Percentiles rank a stretch among this genome's conserved stretches.
Conservation (phyloP, 2,329 filamentous ascomycete species). For the Pseudogymnoascus pannorum region DNA sequence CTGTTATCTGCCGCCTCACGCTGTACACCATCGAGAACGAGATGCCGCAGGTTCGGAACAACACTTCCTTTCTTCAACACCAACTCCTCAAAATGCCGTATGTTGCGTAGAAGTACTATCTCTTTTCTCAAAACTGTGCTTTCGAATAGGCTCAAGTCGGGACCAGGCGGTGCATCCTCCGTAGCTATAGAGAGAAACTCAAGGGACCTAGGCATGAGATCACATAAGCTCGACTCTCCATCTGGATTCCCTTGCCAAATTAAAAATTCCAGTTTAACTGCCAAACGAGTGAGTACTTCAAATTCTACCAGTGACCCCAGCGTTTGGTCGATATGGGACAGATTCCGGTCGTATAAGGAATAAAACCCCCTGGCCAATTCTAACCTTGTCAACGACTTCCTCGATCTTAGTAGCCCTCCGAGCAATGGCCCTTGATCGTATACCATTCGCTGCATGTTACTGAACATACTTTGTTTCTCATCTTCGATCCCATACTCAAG, state of each 20-base stretch:
- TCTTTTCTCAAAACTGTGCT: neutral
- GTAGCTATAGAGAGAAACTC: neutral
- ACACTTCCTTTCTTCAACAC: neutral
- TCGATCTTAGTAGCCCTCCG: neutral
- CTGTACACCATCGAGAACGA: neutral
- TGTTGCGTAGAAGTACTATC: neutral
- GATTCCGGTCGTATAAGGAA: neutral
- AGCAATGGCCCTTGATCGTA: neutral
- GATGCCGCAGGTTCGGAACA: neutral
- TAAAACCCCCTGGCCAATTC: neutral
- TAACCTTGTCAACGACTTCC: neutral
- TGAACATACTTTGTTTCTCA: neutral
- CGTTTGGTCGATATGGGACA: neutral
- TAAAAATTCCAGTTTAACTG: neutral
- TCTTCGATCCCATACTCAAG: neutral
- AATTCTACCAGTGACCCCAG: neutral
- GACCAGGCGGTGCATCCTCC: neutral
- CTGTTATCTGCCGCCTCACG: neutral
- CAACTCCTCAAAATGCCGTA: neutral
- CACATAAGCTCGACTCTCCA: neutral
- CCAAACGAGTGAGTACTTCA: neutral
- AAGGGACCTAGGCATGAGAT: neutral
- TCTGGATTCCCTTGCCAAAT: neutral
- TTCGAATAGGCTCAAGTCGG: neutral
- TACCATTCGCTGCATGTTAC: neutral